A percentile compares a stretch with the other conserved stretches of the same genome.
These are phyloP conservation scores for Gnomoniopsis sp. DNA, from an alignment of 2,329 filamentous ascomycete species.

Conservation along the genomic window DNA sequence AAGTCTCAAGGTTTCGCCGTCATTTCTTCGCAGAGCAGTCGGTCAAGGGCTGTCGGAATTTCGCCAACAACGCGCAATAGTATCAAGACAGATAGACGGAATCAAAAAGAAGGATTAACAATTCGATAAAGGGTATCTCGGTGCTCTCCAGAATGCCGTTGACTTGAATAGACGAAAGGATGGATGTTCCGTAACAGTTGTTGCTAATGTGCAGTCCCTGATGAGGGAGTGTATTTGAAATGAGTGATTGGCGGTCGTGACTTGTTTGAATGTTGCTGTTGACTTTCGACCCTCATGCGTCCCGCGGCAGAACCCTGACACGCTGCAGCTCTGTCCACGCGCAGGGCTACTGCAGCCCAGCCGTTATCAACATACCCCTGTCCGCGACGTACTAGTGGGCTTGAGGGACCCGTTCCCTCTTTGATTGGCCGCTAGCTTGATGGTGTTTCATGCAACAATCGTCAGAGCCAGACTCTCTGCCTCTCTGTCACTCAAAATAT, in stretches of 20 bases:
- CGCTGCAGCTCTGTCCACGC: not conserved
- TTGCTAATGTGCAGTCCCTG: conserved; percentile 1
- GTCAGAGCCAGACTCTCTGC: too few relatives aligned
- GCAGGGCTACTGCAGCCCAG: conserved; percentile 5
- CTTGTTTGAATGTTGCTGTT: conserved; percentile 1
- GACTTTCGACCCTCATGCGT: conserved; percentile 3
- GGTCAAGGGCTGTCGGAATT: conserved; percentile 12
- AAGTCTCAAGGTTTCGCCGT: conserved; percentile 11
- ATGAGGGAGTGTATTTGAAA: not conserved
- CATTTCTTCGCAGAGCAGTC: conserved; percentile 15
- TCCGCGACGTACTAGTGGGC: conserved; percentile 12
- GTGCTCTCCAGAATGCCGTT: conserved; percentile 11
- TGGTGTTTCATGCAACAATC: too few relatives aligned
- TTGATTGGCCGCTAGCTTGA: not conserved
- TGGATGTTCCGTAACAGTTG: not conserved
- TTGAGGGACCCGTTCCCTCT: not conserved
- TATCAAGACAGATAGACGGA: conserved; percentile 1
- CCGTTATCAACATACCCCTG: conserved; percentile 14
- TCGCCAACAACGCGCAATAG: not conserved
- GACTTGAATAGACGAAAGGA: conserved; percentile 1
- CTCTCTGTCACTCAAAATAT: too few relatives aligned
- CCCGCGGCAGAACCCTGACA: not conserved
- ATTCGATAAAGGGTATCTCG: conserved; percentile 12
- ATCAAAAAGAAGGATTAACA: conserved; percentile 12
- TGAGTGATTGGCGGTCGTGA: not conserved